A percentile compares a stretch with the other conserved stretches of the same genome.
phyloP scores from a whole-genome alignment of 2,329 filamentous ascomycete genomes.

The Claviceps africana region DNA sequence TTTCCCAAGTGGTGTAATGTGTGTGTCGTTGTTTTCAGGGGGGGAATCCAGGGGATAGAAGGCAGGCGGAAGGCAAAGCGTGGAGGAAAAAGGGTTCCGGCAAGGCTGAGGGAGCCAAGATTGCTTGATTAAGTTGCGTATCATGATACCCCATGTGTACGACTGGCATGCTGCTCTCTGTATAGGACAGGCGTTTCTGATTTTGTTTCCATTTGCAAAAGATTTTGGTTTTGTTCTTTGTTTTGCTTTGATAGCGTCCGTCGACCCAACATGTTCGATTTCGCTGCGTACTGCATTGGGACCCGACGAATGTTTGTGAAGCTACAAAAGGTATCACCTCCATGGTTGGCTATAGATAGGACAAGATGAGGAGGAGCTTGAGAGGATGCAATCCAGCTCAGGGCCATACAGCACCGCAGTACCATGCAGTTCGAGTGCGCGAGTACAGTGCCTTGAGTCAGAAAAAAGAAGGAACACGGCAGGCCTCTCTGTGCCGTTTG shows the following conservation, averaged over 20 bases:
- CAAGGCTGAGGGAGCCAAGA: neutral
- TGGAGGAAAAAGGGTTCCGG: neutral
- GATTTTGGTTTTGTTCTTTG: neutral
- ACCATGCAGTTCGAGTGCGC: no score
- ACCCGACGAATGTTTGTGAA: neutral
- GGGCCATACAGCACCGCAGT: neutral
- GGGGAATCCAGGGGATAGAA: neutral
- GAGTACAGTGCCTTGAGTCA: no score
- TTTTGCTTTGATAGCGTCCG: neutral
- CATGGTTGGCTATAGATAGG: neutral
- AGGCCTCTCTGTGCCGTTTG: no score
- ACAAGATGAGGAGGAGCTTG: neutral
- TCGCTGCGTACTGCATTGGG: neutral
- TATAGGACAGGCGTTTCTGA: constrained; percentile 4
- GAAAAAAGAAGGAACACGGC: no score
- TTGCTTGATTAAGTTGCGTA: constrained; percentile 8
- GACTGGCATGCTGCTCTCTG: constrained; percentile 7
- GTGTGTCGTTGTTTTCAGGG: neutral
- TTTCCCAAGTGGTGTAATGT: neutral
- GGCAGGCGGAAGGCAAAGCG: neutral
- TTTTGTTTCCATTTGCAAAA: neutral
- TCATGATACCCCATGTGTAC: constrained; percentile 19
- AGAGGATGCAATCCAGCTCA: neutral
- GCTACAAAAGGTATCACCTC: neutral
- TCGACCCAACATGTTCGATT: neutral